phyloP scores from a whole-genome alignment of 2,329 filamentous ascomycete genomes.

The Thyridium curvatum region DNA sequence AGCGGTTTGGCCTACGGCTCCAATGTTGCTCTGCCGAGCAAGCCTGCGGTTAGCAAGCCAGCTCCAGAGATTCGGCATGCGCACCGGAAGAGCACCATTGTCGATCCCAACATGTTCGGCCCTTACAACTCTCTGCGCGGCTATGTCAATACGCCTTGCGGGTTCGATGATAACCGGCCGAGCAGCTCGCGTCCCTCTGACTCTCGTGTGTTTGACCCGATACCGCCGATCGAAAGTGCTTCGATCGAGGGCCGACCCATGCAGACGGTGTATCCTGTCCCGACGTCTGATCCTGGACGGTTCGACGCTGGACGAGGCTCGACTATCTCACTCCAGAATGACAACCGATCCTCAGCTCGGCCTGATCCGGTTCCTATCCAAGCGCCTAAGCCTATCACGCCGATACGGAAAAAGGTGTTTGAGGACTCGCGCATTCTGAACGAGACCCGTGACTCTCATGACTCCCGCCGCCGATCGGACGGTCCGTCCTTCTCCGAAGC shows the following conservation, averaged over 20 bases:
- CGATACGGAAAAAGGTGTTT: constrained; percentile 65
- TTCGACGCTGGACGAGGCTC: constrained; percentile 53
- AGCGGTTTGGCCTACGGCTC: constrained; percentile 38
- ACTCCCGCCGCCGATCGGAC: constrained; percentile 23
- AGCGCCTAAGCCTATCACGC: constrained; percentile 74
- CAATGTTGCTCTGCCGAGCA: constrained; percentile 20
- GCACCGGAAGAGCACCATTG: constrained; percentile 39
- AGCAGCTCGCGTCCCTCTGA: constrained; percentile 11
- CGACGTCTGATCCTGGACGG: constrained; percentile 56
- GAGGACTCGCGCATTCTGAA: constrained; percentile 38
- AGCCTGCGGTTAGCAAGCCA: constrained; percentile 32
- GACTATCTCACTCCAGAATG: constrained; percentile 27
- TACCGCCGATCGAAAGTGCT: constrained; percentile 25
- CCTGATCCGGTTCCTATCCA: constrained; percentile 66
- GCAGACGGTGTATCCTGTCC: constrained; percentile 60
- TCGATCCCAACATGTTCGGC: constrained; percentile 53
- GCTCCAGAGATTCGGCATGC: constrained; percentile 20
- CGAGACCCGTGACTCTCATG: constrained; percentile 25
- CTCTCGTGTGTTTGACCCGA: constrained; percentile 18
- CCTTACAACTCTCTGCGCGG: constrained; percentile 56
- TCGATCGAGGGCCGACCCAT: constrained; percentile 34
- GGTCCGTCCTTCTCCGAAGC: constrained; percentile 33
- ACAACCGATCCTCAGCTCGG: no score
- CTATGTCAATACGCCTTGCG: constrained; percentile 48
- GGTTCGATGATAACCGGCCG: constrained; percentile 40